Evolutionary conservation across 2,329 filamentous ascomycete species (phyloP).

Genomic region (Fusarium buxicola): DNA sequence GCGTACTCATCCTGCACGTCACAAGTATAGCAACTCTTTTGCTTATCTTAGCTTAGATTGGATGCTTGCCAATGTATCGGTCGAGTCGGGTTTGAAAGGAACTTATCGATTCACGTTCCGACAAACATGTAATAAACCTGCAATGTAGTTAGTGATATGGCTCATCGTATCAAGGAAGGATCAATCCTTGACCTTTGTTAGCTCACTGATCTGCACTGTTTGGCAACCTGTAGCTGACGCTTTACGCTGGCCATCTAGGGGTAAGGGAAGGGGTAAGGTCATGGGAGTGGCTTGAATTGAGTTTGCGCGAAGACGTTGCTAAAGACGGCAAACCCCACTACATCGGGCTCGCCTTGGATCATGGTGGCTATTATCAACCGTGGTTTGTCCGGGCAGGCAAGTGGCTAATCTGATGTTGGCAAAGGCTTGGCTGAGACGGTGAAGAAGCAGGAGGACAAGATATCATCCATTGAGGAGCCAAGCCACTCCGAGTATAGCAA

Average conservation of each 20-base stretch:
- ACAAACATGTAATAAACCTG: neutral
- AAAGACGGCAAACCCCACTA: constrained; percentile 8
- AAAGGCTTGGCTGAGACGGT: constrained; percentile 1
- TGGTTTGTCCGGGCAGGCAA: constrained; percentile 2
- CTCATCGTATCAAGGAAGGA: constrained; percentile 8
- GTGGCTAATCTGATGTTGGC: neutral
- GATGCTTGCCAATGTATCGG: neutral
- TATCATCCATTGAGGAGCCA: neutral
- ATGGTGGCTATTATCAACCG: neutral
- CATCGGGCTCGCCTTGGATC: neutral
- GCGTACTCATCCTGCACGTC: neutral
- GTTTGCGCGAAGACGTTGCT: constrained; percentile 6
- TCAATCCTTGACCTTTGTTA: constrained; percentile 10
- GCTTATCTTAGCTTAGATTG: neutral
- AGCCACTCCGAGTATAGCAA: neutral
- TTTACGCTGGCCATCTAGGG: neutral
- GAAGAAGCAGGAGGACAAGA: neutral
- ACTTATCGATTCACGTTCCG: neutral
- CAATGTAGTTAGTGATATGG: neutral
- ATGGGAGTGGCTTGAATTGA: constrained; percentile 16
- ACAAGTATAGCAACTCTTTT: neutral
- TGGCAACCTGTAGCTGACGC: neutral
- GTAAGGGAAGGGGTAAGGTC: neutral
- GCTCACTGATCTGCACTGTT: constrained; percentile 1
- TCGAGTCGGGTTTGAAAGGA: neutral